These are phyloP conservation scores for Candida sanyiensis DNA, from an alignment of 805 yeast genomes.

Conservation along the genomic window DNA sequence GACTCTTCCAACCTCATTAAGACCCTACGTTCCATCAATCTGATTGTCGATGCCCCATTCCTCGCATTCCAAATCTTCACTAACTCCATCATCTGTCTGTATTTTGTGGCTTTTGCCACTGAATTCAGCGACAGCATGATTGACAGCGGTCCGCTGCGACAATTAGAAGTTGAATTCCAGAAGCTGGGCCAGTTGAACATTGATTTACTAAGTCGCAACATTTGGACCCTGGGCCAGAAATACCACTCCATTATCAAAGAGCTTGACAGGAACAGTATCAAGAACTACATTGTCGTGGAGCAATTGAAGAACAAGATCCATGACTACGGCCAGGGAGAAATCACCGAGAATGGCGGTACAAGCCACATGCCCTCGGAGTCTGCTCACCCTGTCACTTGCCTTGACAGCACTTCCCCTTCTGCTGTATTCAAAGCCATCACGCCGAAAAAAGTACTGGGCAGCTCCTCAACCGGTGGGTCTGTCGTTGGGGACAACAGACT, in stretches of 20 bases:
- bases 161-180: constrained; percentile 8
- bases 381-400: too few relatives aligned
- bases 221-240: constrained; percentile 13
- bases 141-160: constrained; percentile 3
- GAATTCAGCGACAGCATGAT: constrained; percentile 11
- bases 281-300: constrained; percentile 8
- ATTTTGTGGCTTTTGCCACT: constrained; percentile 29
- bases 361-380: too few relatives aligned
- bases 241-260: constrained; percentile 11
- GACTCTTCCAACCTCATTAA: constrained; percentile 25
- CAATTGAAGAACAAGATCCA: constrained; percentile 12
- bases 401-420: too few relatives aligned
- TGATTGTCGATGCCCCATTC: constrained; percentile 35
- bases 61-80: constrained; percentile 35
- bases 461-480: background rate
- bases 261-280: constrained; percentile 7
- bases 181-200: constrained; percentile 7
- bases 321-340: constrained; percentile 14
- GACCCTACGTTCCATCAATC: constrained; percentile 23
- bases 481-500: background rate
- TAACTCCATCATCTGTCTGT: constrained; percentile 30
- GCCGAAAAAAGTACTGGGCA: too few relatives aligned
- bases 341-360: constrained; percentile 10
- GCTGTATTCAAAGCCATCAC: too few relatives aligned
- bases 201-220: constrained; percentile 5